Conservation (phyloP, 2,329 filamentous ascomycete species). For the Coniochaeta sp. region DNA sequence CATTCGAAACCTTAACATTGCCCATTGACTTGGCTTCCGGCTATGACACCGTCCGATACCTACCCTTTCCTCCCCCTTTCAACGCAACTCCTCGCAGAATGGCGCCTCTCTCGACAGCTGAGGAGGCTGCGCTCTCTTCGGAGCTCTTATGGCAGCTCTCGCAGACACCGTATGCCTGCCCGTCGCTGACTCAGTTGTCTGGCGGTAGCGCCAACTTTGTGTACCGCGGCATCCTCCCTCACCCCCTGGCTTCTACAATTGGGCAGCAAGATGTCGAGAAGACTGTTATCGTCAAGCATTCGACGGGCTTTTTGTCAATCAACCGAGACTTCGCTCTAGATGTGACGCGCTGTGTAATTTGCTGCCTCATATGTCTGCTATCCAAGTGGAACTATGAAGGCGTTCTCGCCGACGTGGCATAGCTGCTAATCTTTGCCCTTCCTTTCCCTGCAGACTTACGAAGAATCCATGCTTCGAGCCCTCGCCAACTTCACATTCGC, state of each 20-base stretch:
- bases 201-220: conserved; percentile 34
- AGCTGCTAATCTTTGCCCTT: not conserved
- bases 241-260: conserved; percentile 13
- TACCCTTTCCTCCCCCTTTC: too few species aligned
- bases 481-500: conserved; percentile 12
- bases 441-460: conserved; percentile 14
- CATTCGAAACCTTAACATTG: too few species aligned
- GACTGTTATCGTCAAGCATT: conserved; percentile 31
- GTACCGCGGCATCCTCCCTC: conserved; percentile 26
- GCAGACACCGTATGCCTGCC: conserved; percentile 25
- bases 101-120: not conserved
- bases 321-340: conserved; percentile 28
- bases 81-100: not conserved
- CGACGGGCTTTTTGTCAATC: conserved; percentile 22
- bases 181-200: conserved; percentile 24
- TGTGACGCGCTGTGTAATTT: conserved; percentile 23
- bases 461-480: conserved; percentile 22
- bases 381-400: not conserved
- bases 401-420: not conserved
- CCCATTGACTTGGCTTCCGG: too few species aligned
- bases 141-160: conserved; percentile 1
- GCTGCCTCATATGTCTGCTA: not conserved
- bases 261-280: conserved; percentile 1
- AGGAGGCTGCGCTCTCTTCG: not conserved
- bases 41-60: too few species aligned